Base-by-base conservation (phyloP, 2,329 filamentous ascomycete species). In the Ophiocordyceps camponoti-saundersi region DNA sequence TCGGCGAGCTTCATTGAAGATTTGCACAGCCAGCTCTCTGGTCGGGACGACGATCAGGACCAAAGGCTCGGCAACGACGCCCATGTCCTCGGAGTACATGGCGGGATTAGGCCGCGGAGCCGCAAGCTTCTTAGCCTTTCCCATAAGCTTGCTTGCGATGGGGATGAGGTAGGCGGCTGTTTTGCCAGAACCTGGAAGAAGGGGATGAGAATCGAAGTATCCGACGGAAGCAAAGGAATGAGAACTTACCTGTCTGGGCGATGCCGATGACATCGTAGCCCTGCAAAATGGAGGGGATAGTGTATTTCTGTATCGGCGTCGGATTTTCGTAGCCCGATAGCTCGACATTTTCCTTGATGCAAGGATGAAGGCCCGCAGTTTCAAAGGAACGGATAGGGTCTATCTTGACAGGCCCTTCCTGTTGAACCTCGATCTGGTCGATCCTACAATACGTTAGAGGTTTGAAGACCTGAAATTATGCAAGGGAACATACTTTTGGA, bases 141-240 rank as follows among this genome's bases (percentile, higher is more conserved):
- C 92, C 87, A 96, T 95, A 21, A 98, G 67, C 61, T 85, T 83
- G 50, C 88, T 94, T 46, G 96, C 58, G 49, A 94, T 85, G 0
- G 92, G 92, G 47, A 95, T 78, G 5, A 98, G 66, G 58, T 92
- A 98, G 0, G 92, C 89, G 0, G 85, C 90, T 0, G 92, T 98
- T 71, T 98, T 98, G 46, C 92, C 92, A 23, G 90, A 96, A 20
- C 92, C 90, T 95, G 44, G 6, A 51, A 20, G 39, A 30, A 23
- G 46, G 18, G 21, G 12, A 42, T 48, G 13, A 45, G n/a, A 13
- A 23, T 7, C 20, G 16, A 42, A 4, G 2, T 16, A 39, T 42
- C 11, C 12, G 21, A 40, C 15, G 6, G 34, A 41, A 20, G 43
- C 12, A 7, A n/a, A 10, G 13, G 6, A 11, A 23, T 8, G 21